Base-by-base conservation (phyloP, 306 rosid genomes). In the Alnus glutinosa region DNA sequence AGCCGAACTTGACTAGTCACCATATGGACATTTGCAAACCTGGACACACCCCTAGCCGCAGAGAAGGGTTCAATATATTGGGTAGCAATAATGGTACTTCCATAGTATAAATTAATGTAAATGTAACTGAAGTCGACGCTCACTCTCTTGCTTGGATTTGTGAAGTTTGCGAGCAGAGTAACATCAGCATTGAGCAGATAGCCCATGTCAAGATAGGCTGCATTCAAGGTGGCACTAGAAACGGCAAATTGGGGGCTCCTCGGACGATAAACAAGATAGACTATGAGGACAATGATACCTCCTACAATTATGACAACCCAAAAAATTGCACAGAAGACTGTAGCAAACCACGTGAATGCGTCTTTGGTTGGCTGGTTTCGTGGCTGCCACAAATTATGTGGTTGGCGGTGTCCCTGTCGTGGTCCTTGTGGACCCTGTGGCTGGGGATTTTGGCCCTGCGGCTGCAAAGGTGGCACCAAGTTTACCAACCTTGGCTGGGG, bases 151-250 rank as follows among this genome's bases (percentile, higher is more conserved):
- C 93, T 96, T 55, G 99, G 99, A 57, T 96, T 96, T 63, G 96
- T 88, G 89, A 96, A 90, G 85, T 96, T 93, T 61, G 92, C 89
- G 7, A 96, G 89, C 63, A 96, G 12, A 3, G 94, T 89, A n/a
- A 91, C 4, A 79, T 96, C 98, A 13, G 97, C 99, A 55, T 96
- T 93, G 39, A 96, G 97, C 19, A 93, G 86, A 78, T 93, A 85
- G 0, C 99, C 99, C 89, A 88, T 76, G 87, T 96, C 99, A 8
- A 96, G 97, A 75, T 96, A 96, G 2, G 99, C 99, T 64, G 96
- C 94, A 52, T 91, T 91, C 4, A 96, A 81, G 14, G 88, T 85
- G 32, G 83, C 96, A 10, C 88, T 12, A 1, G 98, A 75, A n/a
- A 96, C 77, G 1, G 93, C 90, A 42, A 96, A 93, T 34, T 79